Evolutionary conservation across 768 basidiomycete genomes (phyloP), one percentile per base, ranked within the genome.

Genomic region (Porphyrellus cyaneotinctus): DNA sequence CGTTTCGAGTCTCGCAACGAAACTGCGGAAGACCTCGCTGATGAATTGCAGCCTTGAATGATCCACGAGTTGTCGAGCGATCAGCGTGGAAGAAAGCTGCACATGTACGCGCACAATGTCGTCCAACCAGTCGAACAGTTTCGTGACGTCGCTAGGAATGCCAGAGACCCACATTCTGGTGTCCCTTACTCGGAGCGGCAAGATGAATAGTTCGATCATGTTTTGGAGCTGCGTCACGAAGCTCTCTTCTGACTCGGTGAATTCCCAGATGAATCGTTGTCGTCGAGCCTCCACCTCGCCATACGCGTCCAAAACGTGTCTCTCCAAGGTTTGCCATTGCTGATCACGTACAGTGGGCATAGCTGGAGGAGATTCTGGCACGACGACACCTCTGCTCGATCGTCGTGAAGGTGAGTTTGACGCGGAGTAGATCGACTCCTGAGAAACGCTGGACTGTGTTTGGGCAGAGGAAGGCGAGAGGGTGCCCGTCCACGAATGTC

Each of bases 81-180:
- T 69, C 54, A 90, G 64, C 1, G 77, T 68, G 4, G 75, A 73
- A 9, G 78, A 74, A 23, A 97, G 73, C 52, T 84, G 78, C 5
- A 74, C 71, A 58, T 97, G 94, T 2, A 94, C 73, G 49, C 85
- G 83, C 11, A 87, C 75, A 54, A 97, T 89, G 59, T 91, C 90
- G 58, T 95, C 91, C 45, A 95, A 71, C 85, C 89, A 91, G 67
- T 94, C 91, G 54, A 97, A 83, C 20, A 93, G 74, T 12, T 82
- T 80, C 1, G 84, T 77, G 13, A 92, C 75, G 32, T 83, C 78
- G 2, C 72, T 56, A 1, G 92, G 91, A 17, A 97, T 79, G 17
- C 92, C 92, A 2, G 81, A 72, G 33, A 95, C 85, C 91, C 93
- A 97, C 2, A 74, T 64, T 47, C 82, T 82, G 43, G 78, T 83